phyloP scores from a whole-genome alignment of 2,329 filamentous ascomycete species.

The Onygenales sp. region DNA sequence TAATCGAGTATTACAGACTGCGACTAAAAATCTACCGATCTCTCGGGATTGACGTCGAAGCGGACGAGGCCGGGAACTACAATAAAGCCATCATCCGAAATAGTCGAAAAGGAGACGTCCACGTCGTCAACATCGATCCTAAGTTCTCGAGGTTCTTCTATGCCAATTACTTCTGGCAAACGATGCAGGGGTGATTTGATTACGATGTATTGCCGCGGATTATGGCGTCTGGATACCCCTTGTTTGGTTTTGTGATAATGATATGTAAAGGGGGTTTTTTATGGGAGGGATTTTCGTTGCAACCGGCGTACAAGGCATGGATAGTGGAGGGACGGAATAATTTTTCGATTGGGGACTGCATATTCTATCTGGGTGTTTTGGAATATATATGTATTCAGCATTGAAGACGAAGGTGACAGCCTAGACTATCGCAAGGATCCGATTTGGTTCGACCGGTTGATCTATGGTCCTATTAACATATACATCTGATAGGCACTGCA shows the following conservation, averaged over 20 bases:
- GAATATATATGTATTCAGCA: no score
- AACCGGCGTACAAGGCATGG: no score
- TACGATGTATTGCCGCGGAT: not conserved
- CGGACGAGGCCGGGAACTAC: conserved; percentile 71
- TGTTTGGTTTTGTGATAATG: not conserved
- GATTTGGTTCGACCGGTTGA: no score
- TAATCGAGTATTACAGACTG: conserved; percentile 39
- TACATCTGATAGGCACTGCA: no score
- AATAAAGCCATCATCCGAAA: conserved; percentile 78
- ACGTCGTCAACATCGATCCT: conserved; percentile 87
- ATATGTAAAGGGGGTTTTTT: no score
- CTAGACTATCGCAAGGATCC: no score
- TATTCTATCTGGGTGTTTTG: no score
- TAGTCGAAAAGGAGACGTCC: conserved; percentile 77
- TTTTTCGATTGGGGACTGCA: no score
- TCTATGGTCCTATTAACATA: no score
- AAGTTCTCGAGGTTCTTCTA: conserved; percentile 90
- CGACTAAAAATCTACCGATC: conserved; percentile 86
- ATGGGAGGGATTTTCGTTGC: no score
- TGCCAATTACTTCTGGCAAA: conserved; percentile 93
- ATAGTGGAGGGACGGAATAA: no score
- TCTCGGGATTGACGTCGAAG: conserved; percentile 82
- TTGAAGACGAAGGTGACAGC: no score
- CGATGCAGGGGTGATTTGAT: conserved; percentile 47
- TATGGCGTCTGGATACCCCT: not conserved